phyloP scores from a whole-genome alignment of 768 basidiomycete genomes.

The Mycena vitilis region DNA sequence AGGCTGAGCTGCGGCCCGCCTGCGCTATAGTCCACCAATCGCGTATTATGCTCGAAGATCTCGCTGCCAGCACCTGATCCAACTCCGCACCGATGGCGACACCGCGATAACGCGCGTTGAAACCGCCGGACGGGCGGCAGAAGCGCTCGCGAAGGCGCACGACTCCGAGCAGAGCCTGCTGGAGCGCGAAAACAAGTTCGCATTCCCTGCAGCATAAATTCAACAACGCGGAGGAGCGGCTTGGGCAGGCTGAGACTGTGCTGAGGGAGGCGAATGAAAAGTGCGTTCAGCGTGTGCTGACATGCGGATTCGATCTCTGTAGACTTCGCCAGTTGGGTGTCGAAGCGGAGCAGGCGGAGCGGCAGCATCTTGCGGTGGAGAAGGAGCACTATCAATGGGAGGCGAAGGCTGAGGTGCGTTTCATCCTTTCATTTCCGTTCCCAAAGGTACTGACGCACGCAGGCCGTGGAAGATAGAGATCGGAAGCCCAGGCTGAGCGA shows the following conservation, averaged over 20 bases:
- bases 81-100: slow-evolving; percentile 66
- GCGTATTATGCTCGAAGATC: too few relatives aligned
- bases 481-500: slow-evolving; percentile 10
- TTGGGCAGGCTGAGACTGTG: slow-evolving; percentile 53
- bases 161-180: slow-evolving; percentile 69
- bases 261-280: slow-evolving; percentile 82
- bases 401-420: slow-evolving; percentile 23
- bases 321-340: slow-evolving; percentile 21
- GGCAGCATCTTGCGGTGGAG: slow-evolving; percentile 14
- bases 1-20: too few relatives aligned
- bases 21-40: too few relatives aligned
- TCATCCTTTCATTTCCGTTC: neutral
- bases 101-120: slow-evolving; percentile 71
- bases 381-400: slow-evolving; percentile 29
- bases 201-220: slow-evolving; percentile 65
- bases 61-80: neutral
- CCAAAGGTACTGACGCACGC: neutral
- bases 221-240: slow-evolving; percentile 59
- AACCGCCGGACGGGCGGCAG: too few relatives aligned
- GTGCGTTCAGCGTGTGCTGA: slow-evolving; percentile 53
- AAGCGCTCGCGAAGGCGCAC: slow-evolving; percentile 66
- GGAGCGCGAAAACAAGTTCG: slow-evolving; percentile 72
- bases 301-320: neutral
- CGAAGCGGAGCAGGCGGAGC: slow-evolving; percentile 27
- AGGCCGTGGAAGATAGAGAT: slow-evolving; percentile 4